Evolutionary conservation across 495 filamentous ascomycete genomes (phyloP).

Genomic region (Talaromyces nanjingensis): DNA sequence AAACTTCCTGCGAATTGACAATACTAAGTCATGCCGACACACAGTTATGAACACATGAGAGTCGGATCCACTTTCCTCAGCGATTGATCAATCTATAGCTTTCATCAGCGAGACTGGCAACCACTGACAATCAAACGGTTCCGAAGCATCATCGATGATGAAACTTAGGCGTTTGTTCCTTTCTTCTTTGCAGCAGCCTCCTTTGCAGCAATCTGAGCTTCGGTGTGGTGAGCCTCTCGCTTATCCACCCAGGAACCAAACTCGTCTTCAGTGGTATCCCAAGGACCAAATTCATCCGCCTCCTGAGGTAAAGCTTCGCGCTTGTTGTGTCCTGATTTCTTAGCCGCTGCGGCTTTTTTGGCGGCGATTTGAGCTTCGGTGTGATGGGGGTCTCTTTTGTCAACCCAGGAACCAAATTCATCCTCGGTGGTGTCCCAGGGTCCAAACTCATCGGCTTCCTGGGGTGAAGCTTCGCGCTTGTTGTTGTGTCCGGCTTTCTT

Average conservation of each 20-base stretch:
- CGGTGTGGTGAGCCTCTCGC: not conserved
- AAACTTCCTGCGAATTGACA: too few relatives aligned
- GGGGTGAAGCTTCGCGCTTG: too few relatives aligned
- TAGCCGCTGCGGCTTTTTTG: not conserved
- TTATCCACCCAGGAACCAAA: constrained; percentile 7
- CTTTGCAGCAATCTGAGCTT: constrained; percentile 6
- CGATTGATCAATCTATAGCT: not conserved
- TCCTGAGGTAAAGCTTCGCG: not conserved
- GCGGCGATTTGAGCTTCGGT: constrained; percentile 8
- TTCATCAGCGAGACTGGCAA: too few relatives aligned
- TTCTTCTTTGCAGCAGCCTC: constrained; percentile 3
- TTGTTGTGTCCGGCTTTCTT: not conserved
- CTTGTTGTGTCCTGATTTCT: not conserved
- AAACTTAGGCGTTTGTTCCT: not conserved
- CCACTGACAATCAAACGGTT: too few relatives aligned
- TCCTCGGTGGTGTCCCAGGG: not conserved
- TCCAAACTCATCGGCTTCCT: not conserved
- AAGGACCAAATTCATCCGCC: constrained; percentile 4
- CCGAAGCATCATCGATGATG: not conserved
- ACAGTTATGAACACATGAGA: not conserved
- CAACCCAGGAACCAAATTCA: not conserved
- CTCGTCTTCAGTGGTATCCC: constrained; percentile 4
- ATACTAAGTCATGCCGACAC: too few relatives aligned
- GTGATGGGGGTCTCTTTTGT: not conserved
- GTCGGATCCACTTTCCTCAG: too few relatives aligned